Base-by-base conservation (phyloP, 176 grass and related monocot species). In the Phyllostachys edulis region DNA sequence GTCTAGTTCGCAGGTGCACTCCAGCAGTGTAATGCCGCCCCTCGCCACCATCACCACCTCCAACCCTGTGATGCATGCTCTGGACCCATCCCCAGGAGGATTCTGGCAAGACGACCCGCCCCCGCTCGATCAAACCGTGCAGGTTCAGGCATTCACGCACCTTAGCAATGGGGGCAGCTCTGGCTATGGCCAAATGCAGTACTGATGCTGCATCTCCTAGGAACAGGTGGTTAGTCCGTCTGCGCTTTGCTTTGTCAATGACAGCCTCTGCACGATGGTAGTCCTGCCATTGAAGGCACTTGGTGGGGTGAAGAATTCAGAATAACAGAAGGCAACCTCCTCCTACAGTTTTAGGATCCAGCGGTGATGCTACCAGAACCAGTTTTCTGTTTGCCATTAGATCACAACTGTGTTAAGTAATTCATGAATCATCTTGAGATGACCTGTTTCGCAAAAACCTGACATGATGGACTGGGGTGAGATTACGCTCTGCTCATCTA, bases 1-100 rank as follows among this genome's bases (percentile, higher is more conserved):
- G 29, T 57, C 60, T 18, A 60, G 40, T n/a, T 16, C 73, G 46
- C 84, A 90, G 84, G 70, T 90, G 32, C 84, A 79, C 84, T 24
- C 75, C 42, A 23, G 21, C 18, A 3, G 69, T 26, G 36, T 65
- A 5, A 59, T 66, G 46, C 67, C 18, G 3, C 62, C 61, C 69
- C 70, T 76, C 13, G 7, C 38, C 24, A 7, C 27, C 12, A 1
- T 61, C 1, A 1, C 85, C 0, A 21, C 20, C 69, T 74, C 68
- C 69, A 84, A 37, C 42, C 37, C 89, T 18, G 69, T 5, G 62
- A 45, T 80, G 74, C 77, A 87, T 2, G 42, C 20, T 4, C 8
- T 72, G 52, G 39, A 41, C 37, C 52, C 85, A 10, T 38, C 89
- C 3, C 11, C 61, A 5, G 89, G 24, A 6, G 18, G 75, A 6